Percentiles rank a stretch among this genome's conserved stretches.
These are phyloP conservation scores for Leccinellum luteum DNA, from an alignment of 768 basidiomycete genomes.

Conservation along the genomic window DNA sequence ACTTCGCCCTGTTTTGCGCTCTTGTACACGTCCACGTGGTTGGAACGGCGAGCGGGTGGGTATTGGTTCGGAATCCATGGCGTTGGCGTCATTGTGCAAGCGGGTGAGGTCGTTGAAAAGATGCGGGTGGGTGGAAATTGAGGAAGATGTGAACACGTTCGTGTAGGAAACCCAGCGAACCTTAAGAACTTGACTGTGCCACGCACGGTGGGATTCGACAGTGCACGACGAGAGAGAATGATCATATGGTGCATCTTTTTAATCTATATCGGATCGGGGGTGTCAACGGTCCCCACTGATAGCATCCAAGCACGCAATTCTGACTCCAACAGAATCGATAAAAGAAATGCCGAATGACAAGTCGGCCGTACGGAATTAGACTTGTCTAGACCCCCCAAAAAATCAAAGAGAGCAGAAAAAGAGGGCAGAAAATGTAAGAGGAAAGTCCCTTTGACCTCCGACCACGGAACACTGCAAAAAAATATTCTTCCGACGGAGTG, in stretches of 20 bases:
- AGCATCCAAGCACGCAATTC: conserved; percentile 6
- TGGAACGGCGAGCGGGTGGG: conserved; percentile 61
- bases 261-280: conserved; percentile 28
- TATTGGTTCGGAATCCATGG: conserved; percentile 59
- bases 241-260: conserved; percentile 18
- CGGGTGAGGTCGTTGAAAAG: conserved; percentile 6
- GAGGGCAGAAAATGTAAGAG: conserved; percentile 1
- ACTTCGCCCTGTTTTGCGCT: conserved; percentile 62
- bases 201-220: conserved; percentile 19
- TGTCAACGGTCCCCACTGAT: conserved; percentile 29
- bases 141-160: conserved; percentile 4
- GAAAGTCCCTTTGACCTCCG: conserved; percentile 5
- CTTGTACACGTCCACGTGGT: conserved; percentile 67
- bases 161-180: conserved; percentile 10
- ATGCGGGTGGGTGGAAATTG: conserved; percentile 6
- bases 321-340: conserved; percentile 18
- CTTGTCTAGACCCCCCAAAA: conserved; percentile 2
- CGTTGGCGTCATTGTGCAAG: conserved; percentile 37
- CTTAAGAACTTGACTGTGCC: conserved; percentile 21
- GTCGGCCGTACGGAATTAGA: background rate
- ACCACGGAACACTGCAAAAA: background rate
- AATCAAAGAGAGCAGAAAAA: background rate
- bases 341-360: conserved; percentile 3
- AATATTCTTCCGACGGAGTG: background rate
- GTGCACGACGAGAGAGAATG: conserved; percentile 8